These are phyloP conservation scores for Clitoria ternatea DNA, from an alignment of 306 rosid species.

Conservation along the genomic window DNA sequence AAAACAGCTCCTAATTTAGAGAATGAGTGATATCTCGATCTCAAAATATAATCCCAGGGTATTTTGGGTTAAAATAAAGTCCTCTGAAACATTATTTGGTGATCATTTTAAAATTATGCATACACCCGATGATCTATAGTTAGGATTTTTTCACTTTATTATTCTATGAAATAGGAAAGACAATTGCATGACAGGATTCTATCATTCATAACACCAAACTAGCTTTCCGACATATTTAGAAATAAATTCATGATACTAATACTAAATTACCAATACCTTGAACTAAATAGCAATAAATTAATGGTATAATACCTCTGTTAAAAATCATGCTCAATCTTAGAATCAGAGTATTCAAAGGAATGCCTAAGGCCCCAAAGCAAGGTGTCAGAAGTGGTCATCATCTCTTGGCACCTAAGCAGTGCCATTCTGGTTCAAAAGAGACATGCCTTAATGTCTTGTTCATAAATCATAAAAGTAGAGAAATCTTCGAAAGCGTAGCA, in stretches of 20 bases:
- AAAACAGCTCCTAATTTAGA: neutral
- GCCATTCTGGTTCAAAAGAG: neutral
- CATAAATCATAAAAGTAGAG: neutral
- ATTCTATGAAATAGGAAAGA: neutral
- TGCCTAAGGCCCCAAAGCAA: neutral
- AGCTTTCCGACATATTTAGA: neutral
- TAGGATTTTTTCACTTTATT: neutral
- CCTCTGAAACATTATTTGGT: slow-evolving; percentile 10
- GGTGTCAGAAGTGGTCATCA: neutral
- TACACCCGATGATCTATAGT: neutral
- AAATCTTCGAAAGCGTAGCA: neutral
- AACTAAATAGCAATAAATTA: slow-evolving; percentile 12
- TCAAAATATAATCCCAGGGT: neutral
- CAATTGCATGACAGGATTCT: neutral
- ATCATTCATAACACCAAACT: neutral
- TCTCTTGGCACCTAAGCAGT: neutral
- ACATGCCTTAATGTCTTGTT: neutral
- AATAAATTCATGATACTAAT: neutral
- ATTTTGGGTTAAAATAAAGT: neutral
- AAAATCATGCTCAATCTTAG: neutral
- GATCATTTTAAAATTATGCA: neutral
- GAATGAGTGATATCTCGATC: neutral
- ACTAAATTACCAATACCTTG: neutral
- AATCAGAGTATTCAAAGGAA: neutral
- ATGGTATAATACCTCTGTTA: neutral